Evolutionary conservation across 108 stramenopile genomes (phyloP), one percentile per base, ranked within the genome.

Genomic region (Nannochloropsis salina): DNA sequence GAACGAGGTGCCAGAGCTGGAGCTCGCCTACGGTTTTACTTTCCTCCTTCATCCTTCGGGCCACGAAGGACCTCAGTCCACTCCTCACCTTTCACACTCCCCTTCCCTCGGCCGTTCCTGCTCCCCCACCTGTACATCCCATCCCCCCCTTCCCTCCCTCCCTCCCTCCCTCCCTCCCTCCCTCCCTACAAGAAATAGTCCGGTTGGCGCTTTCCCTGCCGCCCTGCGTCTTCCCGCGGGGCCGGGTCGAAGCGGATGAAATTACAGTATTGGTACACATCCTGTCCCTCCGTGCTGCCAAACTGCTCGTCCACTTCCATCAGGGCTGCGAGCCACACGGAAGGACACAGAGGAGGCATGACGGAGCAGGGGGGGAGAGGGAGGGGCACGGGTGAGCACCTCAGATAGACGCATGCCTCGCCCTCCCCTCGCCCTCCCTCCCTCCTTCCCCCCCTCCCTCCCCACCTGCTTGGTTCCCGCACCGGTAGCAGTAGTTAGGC

Each of bases 401-500:
- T 31, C 31, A 31, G 31, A 31, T 31, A 31, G 31, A 31, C 31
- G 31, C 31, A 31, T 31, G 31, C 31, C 31, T 31, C 31, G 31
- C 31, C 31, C 31, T 31, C 31, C 31, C 31, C 31, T 31, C n/a
- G 31, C 31, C 31, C 31, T 31, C 31, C 15, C 47, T 51, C 47
- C 47, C 12, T 51, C 47, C 47, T 15, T 12, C 15, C 47, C 47
- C 9, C 47, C 47, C 47, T 51, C 47, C 15, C 15, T 51, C 47
- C 47, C 47, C 12, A 51, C 47, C 47, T 51, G 98, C 98, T 82
- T 95, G 94, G 87, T 99, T 99, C 41, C 98, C 98, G 90, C 97
- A 98, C 61, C 97, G 93, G 91, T 99, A 98, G 89, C 98, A 99
- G 91, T 99, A 99, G 89, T 99, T 99, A 51, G 98, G 98, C 40